Percentiles rank a stretch among this genome's conserved stretches.
phyloP scores from a whole-genome alignment of 176 grass and related monocot genomes.

The Raddia guianensis region DNA sequence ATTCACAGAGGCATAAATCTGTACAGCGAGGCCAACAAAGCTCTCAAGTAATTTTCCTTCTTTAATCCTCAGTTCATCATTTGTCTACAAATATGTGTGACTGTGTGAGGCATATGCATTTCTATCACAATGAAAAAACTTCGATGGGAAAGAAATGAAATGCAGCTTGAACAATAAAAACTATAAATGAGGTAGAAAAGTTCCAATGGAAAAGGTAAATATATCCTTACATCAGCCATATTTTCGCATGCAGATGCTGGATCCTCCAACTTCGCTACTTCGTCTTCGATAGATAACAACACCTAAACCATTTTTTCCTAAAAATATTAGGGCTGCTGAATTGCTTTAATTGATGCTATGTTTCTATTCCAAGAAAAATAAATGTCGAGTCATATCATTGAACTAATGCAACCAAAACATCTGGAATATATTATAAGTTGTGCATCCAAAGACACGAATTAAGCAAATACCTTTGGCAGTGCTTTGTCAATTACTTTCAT shows the following conservation, averaged over 20 bases:
- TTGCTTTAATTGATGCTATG: background rate
- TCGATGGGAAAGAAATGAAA: background rate
- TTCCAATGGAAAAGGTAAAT: background rate
- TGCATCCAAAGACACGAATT: background rate
- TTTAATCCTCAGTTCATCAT: constrained; percentile 14
- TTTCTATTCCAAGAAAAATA: background rate
- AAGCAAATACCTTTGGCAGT: constrained; percentile 28
- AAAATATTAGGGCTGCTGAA: background rate
- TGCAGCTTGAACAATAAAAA: background rate
- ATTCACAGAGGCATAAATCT: background rate
- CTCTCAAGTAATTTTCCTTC: constrained; percentile 32
- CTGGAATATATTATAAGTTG: background rate
- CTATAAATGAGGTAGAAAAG: background rate
- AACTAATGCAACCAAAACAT: background rate
- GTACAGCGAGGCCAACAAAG: constrained; percentile 30
- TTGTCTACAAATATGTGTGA: background rate
- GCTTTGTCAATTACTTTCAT: constrained; percentile 15
- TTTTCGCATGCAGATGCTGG: background rate
- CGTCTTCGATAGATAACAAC: background rate
- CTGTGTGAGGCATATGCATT: background rate
- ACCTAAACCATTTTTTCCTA: constrained; percentile 3
- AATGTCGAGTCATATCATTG: background rate
- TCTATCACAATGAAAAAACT: background rate
- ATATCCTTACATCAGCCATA: constrained; percentile 29
- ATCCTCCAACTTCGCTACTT: constrained; percentile 5